These are phyloP conservation scores for Aspergillus taichungensis DNA, from an alignment of 495 filamentous ascomycete genomes.

Conservation along the genomic window DNA sequence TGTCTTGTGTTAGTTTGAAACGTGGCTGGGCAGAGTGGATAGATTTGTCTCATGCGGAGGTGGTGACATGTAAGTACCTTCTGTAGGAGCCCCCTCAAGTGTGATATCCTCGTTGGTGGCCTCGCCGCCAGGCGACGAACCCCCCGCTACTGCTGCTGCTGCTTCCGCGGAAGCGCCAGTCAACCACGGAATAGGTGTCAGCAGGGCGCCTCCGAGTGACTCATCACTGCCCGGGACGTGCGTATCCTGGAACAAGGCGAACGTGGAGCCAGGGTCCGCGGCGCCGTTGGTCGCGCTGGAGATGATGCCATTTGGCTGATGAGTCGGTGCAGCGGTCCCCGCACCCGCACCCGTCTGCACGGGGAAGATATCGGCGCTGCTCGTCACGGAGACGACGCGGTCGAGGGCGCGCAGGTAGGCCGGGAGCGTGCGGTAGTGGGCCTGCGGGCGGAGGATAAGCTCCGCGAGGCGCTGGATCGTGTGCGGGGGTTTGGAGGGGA, in stretches of 20 bases:
- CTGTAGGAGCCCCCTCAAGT: background rate
- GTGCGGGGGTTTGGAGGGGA: conserved; percentile 72
- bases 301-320: conserved; percentile 35
- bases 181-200: conserved; percentile 93
- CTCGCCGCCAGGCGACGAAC: background rate
- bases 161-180: conserved; percentile 24
- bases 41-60: too few relatives aligned
- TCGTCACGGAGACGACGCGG: conserved; percentile 87
- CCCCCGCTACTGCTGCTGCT: conserved; percentile 13
- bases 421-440: conserved; percentile 71
- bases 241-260: conserved; percentile 4
- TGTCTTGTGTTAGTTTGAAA: too few relatives aligned
- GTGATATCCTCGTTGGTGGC: background rate
- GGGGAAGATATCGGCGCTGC: conserved; percentile 69
- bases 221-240: conserved; percentile 68
- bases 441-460: conserved; percentile 67
- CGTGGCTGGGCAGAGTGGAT: too few relatives aligned
- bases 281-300: conserved; percentile 22
- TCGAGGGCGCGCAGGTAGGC: conserved; percentile 87
- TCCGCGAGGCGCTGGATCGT: conserved; percentile 90
- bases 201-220: conserved; percentile 77
- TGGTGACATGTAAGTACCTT: background rate
- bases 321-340: conserved; percentile 17
- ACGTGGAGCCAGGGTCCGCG: conserved; percentile 12
- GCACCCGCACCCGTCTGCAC: conserved; percentile 52